These are phyloP conservation scores for Pseudohalonectria lignicola DNA, from an alignment of 2,329 filamentous ascomycete species.

Conservation along the genomic window DNA sequence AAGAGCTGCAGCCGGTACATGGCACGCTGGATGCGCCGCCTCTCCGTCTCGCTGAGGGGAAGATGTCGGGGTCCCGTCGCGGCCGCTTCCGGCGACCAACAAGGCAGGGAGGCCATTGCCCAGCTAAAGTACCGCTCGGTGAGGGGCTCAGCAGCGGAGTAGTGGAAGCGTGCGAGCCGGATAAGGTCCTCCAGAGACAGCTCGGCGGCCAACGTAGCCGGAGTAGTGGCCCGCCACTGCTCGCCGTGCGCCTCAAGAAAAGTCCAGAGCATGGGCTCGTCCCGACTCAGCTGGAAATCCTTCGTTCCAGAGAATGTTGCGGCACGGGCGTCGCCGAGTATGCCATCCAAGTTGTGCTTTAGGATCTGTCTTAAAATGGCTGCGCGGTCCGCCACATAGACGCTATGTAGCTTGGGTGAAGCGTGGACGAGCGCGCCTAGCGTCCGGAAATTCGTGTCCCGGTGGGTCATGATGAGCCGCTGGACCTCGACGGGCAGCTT, in stretches of 20 bases:
- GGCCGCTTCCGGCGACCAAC: background rate
- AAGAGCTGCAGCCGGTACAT: conserved; percentile 5
- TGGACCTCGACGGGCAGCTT: background rate
- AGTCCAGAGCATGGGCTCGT: background rate
- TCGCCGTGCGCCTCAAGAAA: background rate
- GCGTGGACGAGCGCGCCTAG: background rate
- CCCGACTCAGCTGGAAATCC: background rate
- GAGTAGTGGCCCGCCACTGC: background rate
- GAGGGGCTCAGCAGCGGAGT: conserved; percentile 6
- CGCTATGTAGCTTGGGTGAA: background rate
- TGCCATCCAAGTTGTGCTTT: background rate
- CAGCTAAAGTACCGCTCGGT: conserved; percentile 6
- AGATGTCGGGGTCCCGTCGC: too few relatives aligned
- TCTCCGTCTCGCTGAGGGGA: conserved; percentile 4
- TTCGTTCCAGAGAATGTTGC: background rate
- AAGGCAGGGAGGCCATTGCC: conserved; percentile 5
- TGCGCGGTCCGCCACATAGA: background rate
- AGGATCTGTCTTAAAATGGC: background rate
- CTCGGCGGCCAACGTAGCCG: background rate
- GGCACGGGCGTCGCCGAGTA: background rate
- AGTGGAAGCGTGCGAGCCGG: conserved; percentile 6
- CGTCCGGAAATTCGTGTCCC: background rate
- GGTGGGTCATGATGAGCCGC: background rate
- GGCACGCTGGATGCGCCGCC: conserved; percentile 5
- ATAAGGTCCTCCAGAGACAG: conserved; percentile 2